Percentiles rank a stretch among this genome's conserved stretches.
phyloP scores from a whole-genome alignment of 2,329 filamentous ascomycete genomes.

The Phaeosphaeriaceae sp. region DNA sequence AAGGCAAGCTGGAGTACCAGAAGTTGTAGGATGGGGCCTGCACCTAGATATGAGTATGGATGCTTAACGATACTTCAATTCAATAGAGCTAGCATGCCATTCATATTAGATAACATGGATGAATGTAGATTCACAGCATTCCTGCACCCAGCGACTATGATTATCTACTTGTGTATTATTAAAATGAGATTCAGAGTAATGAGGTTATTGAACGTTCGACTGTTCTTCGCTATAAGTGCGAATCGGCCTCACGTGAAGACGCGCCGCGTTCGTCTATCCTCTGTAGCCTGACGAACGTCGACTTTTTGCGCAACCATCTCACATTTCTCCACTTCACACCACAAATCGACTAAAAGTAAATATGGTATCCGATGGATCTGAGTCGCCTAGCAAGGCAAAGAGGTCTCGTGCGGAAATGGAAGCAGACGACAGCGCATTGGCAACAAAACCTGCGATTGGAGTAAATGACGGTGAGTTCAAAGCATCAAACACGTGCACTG shows the following conservation, averaged over 20 bases:
- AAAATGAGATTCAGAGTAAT: background rate
- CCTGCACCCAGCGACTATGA: no score
- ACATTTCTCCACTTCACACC: background rate
- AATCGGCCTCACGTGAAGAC: background rate
- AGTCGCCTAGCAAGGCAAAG: conserved; percentile 33
- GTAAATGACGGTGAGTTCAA: conserved; percentile 17
- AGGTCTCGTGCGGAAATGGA: conserved; percentile 36
- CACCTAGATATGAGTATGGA: background rate
- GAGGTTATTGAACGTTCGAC: background rate
- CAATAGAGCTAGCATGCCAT: conserved; percentile 22
- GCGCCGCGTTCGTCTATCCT: background rate
- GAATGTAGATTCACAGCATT: no score
- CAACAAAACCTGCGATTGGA: conserved; percentile 16
- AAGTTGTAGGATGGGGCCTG: conserved; percentile 68
- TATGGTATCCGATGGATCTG: conserved; percentile 23
- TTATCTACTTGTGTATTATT: background rate
- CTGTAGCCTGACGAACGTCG: background rate
- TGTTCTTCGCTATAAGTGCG: background rate
- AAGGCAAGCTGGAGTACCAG: conserved; percentile 97
- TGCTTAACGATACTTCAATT: conserved; percentile 23
- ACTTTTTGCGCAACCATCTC: conserved; percentile 1
- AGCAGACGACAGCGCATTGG: conserved; percentile 15
- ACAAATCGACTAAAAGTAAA: background rate
- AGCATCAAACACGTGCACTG: conserved; percentile 13
- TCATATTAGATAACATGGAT: conserved; percentile 31